These are phyloP conservation scores for Pythium scleroteichum DNA, from an alignment of 352 stramenopile species.

Conservation along the genomic window DNA sequence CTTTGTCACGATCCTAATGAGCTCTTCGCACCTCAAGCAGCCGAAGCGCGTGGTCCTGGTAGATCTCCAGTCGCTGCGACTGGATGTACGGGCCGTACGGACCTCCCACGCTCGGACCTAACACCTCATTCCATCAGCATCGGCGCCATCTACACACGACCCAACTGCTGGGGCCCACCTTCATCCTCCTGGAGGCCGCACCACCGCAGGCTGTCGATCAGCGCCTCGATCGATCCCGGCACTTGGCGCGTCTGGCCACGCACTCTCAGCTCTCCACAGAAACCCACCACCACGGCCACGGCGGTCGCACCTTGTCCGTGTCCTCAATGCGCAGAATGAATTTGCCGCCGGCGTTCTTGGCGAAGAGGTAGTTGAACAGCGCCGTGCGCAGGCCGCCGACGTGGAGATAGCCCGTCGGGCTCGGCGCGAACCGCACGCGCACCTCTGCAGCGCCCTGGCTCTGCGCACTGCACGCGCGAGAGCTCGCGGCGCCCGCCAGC, in stretches of 20 bases:
- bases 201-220: conserved; percentile 91
- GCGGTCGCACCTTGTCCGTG: conserved; percentile 76
- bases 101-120: conserved; percentile 88
- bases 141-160: neutral
- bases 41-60: conserved; percentile 88
- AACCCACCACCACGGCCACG: neutral
- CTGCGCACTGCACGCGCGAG: neutral
- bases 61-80: conserved; percentile 94
- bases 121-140: too few relatives aligned
- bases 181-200: conserved; percentile 97
- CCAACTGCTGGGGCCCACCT: conserved; percentile 43
- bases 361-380: conserved; percentile 93
- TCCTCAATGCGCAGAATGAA: conserved; percentile 94
- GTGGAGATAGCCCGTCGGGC: conserved; percentile 90
- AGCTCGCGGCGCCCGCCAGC: neutral
- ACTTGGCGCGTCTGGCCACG: conserved; percentile 70
- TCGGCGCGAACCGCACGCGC: conserved; percentile 88
- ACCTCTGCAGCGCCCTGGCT: conserved; percentile 30
- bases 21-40: conserved; percentile 71
- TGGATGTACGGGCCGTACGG: conserved; percentile 96
- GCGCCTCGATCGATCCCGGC: conserved; percentile 78
- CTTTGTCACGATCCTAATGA: neutral
- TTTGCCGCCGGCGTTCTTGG: conserved; percentile 74
- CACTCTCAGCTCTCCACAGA: neutral
- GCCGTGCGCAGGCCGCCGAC: conserved; percentile 90